These are phyloP conservation scores for Pythium aphanidermatum DNA, from an alignment of 352 stramenopile species.

Conservation along the genomic window DNA sequence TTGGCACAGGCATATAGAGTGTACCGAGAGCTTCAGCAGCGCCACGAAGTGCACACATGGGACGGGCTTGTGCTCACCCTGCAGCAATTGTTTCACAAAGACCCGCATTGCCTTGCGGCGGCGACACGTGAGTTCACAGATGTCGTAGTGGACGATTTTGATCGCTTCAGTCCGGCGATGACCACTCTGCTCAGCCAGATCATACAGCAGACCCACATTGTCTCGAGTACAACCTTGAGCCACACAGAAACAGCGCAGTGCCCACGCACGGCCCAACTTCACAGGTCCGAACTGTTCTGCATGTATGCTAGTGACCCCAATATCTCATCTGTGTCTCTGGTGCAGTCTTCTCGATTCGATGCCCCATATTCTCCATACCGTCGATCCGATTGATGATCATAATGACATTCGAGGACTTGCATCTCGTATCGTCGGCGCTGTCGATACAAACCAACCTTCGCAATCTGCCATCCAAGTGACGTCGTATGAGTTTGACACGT, in stretches of 20 bases:
- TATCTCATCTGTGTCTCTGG: too few relatives aligned
- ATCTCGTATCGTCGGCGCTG: slow-evolving; percentile 1
- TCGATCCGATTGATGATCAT: too few relatives aligned
- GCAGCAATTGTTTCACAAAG: slow-evolving; percentile 14
- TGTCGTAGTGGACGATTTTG: slow-evolving; percentile 62
- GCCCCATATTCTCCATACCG: too few relatives aligned
- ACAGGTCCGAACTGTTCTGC: slow-evolving; percentile 5
- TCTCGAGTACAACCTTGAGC: slow-evolving; percentile 52
- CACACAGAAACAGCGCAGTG: slow-evolving; percentile 31
- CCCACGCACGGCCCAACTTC: slow-evolving; percentile 27
- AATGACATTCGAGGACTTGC: background rate
- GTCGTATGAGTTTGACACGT: slow-evolving; percentile 10
- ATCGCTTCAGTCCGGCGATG: slow-evolving; percentile 67
- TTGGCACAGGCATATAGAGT: slow-evolving; percentile 41
- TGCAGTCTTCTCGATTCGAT: too few relatives aligned
- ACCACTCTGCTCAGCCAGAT: slow-evolving; percentile 31
- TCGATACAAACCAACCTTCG: too few relatives aligned
- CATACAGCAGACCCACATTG: slow-evolving; percentile 33
- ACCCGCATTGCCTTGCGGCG: slow-evolving; percentile 8
- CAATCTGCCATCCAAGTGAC: background rate
- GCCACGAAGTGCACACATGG: slow-evolving; percentile 59
- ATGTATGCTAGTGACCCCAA: too few relatives aligned
- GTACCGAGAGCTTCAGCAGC: slow-evolving; percentile 46
- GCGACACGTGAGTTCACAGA: slow-evolving; percentile 44
- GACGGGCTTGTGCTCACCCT: slow-evolving; percentile 58